These are phyloP conservation scores for Colletotrichum sp. DNA, from an alignment of 2,329 filamentous ascomycete species.

Conservation along the genomic window DNA sequence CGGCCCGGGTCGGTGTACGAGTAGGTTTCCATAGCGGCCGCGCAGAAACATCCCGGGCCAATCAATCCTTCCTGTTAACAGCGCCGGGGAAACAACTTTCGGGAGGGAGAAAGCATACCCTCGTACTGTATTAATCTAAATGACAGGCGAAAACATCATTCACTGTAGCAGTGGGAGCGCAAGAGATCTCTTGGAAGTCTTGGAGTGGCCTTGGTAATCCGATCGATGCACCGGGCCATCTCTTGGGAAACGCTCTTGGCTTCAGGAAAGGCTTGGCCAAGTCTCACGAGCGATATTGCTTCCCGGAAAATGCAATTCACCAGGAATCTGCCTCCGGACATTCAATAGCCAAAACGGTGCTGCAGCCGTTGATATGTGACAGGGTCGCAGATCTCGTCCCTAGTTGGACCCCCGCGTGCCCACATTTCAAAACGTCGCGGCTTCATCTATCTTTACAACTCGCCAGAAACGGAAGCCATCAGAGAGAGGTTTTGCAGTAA, in stretches of 20 bases:
- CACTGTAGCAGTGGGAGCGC: not conserved
- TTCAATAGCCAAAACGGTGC: not conserved
- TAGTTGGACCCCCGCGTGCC: not conserved
- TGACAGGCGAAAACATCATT: not conserved
- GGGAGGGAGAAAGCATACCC: not conserved
- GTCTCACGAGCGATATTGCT: not conserved
- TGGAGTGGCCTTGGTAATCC: conserved; percentile 18
- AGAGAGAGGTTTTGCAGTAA: not conserved
- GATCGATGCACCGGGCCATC: not conserved
- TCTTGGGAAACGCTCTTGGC: conserved; percentile 1
- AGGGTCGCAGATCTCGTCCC: conserved; percentile 8
- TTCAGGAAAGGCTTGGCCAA: not conserved
- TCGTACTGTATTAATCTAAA: not conserved
- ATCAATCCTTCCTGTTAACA: not conserved
- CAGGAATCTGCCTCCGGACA: not conserved
- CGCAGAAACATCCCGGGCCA: not conserved
- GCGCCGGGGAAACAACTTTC: not conserved
- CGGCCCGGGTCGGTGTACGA: not conserved
- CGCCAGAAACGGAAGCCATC: not conserved
- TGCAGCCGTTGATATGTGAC: not conserved
- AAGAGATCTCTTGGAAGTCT: conserved; percentile 13
- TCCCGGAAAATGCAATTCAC: not conserved
- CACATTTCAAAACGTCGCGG: conserved; percentile 1
- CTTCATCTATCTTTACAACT: conserved; percentile 17
- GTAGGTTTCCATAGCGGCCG: not conserved